Percentiles rank a stretch among this genome's conserved stretches.
phyloP scores from a whole-genome alignment of 495 filamentous ascomycete species.

The Chaetomium cochliodes region DNA sequence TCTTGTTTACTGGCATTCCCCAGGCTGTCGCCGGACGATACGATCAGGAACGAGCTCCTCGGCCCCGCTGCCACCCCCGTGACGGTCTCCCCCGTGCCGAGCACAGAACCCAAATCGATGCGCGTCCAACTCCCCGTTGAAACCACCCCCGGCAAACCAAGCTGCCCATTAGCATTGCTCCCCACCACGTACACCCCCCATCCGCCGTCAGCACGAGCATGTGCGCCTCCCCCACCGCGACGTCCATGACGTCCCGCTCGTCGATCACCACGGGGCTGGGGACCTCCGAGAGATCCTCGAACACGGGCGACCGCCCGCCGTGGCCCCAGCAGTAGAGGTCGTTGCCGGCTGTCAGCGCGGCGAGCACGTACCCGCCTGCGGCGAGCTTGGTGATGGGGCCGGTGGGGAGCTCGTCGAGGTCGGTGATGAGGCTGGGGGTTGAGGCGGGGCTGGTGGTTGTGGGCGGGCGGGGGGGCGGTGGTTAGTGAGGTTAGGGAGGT shows the following conservation, averaged over 20 bases:
- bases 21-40: slow-evolving; percentile 27
- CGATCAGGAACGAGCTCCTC: slow-evolving; percentile 46
- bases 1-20: neutral
- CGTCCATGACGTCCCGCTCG: slow-evolving; percentile 48
- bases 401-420: slow-evolving; percentile 51
- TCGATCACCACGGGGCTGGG: slow-evolving; percentile 41
- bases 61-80: slow-evolving; percentile 47
- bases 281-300: slow-evolving; percentile 28
- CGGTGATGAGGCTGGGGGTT: slow-evolving; percentile 45
- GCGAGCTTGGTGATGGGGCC: slow-evolving; percentile 55
- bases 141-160: slow-evolving; percentile 44
- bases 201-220: slow-evolving; percentile 53
- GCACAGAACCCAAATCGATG: slow-evolving; percentile 32
- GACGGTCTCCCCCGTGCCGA: slow-evolving; percentile 31
- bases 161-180: slow-evolving; percentile 57
- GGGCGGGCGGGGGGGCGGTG: too few species aligned
- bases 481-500: neutral
- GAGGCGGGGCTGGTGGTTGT: slow-evolving; percentile 39
- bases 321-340: slow-evolving; percentile 68
- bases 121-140: slow-evolving; percentile 34
- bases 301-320: slow-evolving; percentile 15
- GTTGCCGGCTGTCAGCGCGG: slow-evolving; percentile 55
- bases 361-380: slow-evolving; percentile 54
- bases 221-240: slow-evolving; percentile 59
- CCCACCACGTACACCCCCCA: slow-evolving; percentile 58